A percentile compares a stretch with the other conserved stretches of the same genome.
phyloP scores from a whole-genome alignment of 2,329 filamentous ascomycete species.

The Fusarium keratoplasticum region DNA sequence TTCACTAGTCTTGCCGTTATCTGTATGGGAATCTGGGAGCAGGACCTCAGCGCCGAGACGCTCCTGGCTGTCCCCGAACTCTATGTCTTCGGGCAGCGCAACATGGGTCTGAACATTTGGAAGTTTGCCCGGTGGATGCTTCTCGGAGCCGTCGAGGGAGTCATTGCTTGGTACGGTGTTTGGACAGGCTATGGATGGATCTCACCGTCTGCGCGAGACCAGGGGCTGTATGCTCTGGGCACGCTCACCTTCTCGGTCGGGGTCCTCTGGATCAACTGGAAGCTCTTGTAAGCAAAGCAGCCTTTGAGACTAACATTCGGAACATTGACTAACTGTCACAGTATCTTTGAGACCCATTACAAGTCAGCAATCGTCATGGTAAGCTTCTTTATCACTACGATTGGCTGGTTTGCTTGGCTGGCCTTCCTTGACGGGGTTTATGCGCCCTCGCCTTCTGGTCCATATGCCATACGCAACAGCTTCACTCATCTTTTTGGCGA shows the following conservation, averaged over 20 bases:
- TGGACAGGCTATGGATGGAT: constrained; percentile 64
- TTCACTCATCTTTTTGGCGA: constrained; percentile 75
- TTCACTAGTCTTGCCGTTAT: constrained; percentile 93
- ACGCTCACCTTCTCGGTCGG: constrained; percentile 77
- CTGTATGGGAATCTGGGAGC: constrained; percentile 90
- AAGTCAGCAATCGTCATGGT: constrained; percentile 73
- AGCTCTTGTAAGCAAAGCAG: constrained; percentile 75
- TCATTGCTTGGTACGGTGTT: constrained; percentile 77
- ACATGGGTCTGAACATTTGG: constrained; percentile 77
- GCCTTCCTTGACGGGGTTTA: constrained; percentile 76
- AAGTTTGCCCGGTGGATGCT: constrained; percentile 84
- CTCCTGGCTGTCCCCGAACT: constrained; percentile 93
- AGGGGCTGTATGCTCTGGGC: constrained; percentile 79
- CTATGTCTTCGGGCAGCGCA: constrained; percentile 83
- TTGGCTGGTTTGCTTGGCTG: constrained; percentile 81
- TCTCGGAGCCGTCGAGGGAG: constrained; percentile 77
- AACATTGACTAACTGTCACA: constrained; percentile 40
- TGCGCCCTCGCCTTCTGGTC: constrained; percentile 56
- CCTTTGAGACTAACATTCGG: no score
- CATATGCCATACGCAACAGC: constrained; percentile 76
- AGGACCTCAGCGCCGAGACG: constrained; percentile 85
- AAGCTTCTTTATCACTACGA: constrained; percentile 68
- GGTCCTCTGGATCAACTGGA: constrained; percentile 79
- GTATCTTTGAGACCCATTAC: constrained; percentile 81
- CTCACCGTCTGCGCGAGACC: constrained; percentile 66